Evolutionary conservation across 2,329 filamentous ascomycete genomes (phyloP), one percentile per base, ranked within the genome.

Genomic region (Cadophora sp.): DNA sequence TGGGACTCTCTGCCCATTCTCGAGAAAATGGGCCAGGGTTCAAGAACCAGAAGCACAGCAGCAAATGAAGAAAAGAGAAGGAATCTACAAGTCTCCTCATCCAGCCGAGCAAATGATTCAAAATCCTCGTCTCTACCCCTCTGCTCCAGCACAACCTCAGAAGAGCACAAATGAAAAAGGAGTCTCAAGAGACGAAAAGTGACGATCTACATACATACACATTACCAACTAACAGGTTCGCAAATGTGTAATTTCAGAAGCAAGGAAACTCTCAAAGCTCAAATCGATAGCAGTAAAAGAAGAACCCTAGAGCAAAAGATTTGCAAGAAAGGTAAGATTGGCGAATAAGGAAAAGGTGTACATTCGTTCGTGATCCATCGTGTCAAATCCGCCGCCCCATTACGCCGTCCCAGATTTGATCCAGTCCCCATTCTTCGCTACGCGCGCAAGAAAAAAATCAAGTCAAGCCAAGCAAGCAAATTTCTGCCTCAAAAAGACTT

Each of bases 321-420:
- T 22, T 51, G 24, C 55, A 31, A 58, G 29, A 22, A 14, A 22
- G 65, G 66, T 65, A 67, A 40, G 14, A 40, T 12, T 48, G 24
- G 50, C 16, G 29, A 62, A 27, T 26, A 55, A 56, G 27, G 26
- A 62, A 55, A 61, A 63, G 29, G 46, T 73, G 62, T 70, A 71
- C 69, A 70, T 65, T 67, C 27, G 62, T 72, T 64, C 71, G 51
- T 73, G 68, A 46, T 68, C 72, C 62, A 66, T 73, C 71, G 63
- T 70, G 63, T 64, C 66, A 46, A 46, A 69, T 68, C 61, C 50
- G 56, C 59, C 58, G 19, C 34, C 46, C 71, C 69, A 60, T 65
- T 70, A 66, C 68, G 66, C 69, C 66, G 59, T 40, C n/a, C n/a
- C n/a, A n/a, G n/a, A n/a, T n/a, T n/a, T n/a, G n/a, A n/a, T n/a